These are phyloP conservation scores for Saccharata proteae DNA, from an alignment of 2,329 filamentous ascomycete genomes.

Conservation along the genomic window DNA sequence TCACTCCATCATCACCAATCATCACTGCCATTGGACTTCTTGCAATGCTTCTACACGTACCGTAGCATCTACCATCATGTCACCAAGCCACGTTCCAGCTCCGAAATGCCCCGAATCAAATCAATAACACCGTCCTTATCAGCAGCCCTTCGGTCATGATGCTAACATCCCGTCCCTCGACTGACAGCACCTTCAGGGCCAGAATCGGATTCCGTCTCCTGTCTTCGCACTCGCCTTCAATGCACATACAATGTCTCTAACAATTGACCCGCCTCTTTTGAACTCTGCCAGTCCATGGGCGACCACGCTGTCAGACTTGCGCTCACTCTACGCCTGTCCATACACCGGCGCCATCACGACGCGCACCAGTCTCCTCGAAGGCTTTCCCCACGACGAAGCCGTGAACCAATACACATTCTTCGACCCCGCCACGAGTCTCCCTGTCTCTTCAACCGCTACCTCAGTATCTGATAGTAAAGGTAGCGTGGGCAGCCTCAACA, in stretches of 20 bases:
- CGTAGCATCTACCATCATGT: too few relatives aligned
- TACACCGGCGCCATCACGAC: slow-evolving; percentile 64
- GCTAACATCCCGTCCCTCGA: too few relatives aligned
- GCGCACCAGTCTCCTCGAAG: slow-evolving; percentile 52
- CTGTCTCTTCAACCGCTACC: slow-evolving; percentile 12
- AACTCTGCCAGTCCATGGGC: slow-evolving; percentile 72
- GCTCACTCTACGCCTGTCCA: slow-evolving; percentile 46
- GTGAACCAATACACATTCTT: slow-evolving; percentile 59
- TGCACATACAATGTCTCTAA: slow-evolving; percentile 20
- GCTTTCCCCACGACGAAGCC: slow-evolving; percentile 49
- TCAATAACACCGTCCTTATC: too few relatives aligned
- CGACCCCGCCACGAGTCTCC: slow-evolving; percentile 29
- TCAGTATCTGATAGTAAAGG: slow-evolving; percentile 12
- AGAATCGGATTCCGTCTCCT: too few relatives aligned
- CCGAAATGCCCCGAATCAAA: too few relatives aligned
- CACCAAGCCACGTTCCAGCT: too few relatives aligned
- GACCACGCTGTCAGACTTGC: slow-evolving; percentile 50
- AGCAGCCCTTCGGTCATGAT: too few relatives aligned
- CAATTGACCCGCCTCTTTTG: slow-evolving; percentile 52
- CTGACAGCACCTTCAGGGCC: too few relatives aligned
- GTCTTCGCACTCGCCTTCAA: neutral
- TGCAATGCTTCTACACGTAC: too few relatives aligned
- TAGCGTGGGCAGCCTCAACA: slow-evolving; percentile 44
- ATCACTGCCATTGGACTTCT: too few relatives aligned
- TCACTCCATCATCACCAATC: too few relatives aligned